Percentiles rank a stretch among this genome's conserved stretches.
Conservation (phyloP, 257 asterid species). For the Gentiana dahurica region DNA sequence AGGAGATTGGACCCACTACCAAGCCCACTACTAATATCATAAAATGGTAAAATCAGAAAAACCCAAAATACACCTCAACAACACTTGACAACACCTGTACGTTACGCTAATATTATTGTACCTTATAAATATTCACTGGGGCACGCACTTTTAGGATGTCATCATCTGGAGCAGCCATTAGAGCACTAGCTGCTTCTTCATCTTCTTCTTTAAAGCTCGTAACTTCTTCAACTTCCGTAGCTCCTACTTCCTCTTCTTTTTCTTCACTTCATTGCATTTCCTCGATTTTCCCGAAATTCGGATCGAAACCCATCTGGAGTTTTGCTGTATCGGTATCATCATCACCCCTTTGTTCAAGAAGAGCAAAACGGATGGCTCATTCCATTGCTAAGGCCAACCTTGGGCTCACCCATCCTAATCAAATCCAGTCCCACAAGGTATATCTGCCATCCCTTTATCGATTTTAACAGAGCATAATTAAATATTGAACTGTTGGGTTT, state of each 20-base stretch:
- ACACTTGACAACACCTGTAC: not conserved
- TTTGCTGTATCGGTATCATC: constrained; percentile 19
- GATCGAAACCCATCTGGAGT: constrained; percentile 14
- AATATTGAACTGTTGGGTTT: no score
- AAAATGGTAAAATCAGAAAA: no score
- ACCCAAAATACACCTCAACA: no score
- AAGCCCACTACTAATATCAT: no score
- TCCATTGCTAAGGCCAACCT: constrained; percentile 35
- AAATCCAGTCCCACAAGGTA: constrained; percentile 29
- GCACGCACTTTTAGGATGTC: constrained; percentile 19
- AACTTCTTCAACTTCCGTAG: constrained; percentile 8
- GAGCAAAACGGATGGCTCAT: constrained; percentile 33
- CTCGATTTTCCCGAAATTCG: constrained; percentile 21
- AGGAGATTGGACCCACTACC: no score
- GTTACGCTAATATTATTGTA: not conserved
- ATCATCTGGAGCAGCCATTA: constrained; percentile 10
- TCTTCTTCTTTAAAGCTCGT: constrained; percentile 11
- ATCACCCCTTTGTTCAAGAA: constrained; percentile 20
- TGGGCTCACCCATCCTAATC: constrained; percentile 35
- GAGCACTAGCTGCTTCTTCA: constrained; percentile 12
- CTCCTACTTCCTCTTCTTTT: constrained; percentile 1
- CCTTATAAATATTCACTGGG: constrained; percentile 6
- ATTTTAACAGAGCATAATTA: no score
- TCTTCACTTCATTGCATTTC: constrained; percentile 2
- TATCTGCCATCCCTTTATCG: not conserved